phyloP scores from a whole-genome alignment of 2,329 filamentous ascomycete genomes.

The Penicillium palitans region DNA sequence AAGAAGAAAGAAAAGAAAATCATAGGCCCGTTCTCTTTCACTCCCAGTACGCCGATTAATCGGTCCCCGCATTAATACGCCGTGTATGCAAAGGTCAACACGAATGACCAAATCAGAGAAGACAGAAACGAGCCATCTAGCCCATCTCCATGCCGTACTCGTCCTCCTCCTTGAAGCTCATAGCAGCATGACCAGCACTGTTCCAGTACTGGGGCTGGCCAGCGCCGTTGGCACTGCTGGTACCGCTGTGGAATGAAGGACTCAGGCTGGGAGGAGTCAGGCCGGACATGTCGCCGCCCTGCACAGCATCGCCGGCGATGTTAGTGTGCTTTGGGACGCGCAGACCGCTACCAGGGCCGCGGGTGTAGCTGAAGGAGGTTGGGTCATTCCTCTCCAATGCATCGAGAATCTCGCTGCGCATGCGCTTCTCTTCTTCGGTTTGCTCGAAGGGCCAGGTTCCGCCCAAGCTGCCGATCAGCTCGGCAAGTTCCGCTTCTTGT shows the following conservation, averaged over 20 bases:
- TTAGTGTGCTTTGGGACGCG: slow-evolving; percentile 93
- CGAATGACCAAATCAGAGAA: slow-evolving; percentile 14
- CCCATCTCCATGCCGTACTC: slow-evolving; percentile 80
- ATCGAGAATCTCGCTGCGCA: slow-evolving; percentile 90
- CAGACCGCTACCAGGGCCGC: slow-evolving; percentile 78
- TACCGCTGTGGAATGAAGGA: slow-evolving; percentile 70
- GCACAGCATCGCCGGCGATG: slow-evolving; percentile 75
- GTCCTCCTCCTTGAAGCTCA: slow-evolving; percentile 91
- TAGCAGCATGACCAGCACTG: slow-evolving; percentile 53
- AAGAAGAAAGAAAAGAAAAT: neutral
- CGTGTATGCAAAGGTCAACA: slow-evolving; percentile 31
- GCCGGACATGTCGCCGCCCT: slow-evolving; percentile 41
- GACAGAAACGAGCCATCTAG: slow-evolving; percentile 15
- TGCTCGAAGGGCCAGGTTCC: slow-evolving; percentile 76
- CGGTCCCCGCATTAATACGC: slow-evolving; percentile 26
- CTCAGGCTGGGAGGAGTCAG: slow-evolving; percentile 65
- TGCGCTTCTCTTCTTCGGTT: slow-evolving; percentile 89
- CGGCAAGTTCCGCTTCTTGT: slow-evolving; percentile 82
- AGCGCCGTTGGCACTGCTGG: slow-evolving; percentile 59
- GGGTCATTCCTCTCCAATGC: slow-evolving; percentile 78
- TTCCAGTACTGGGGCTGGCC: slow-evolving; percentile 57
- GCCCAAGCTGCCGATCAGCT: slow-evolving; percentile 70
- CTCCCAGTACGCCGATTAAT: slow-evolving; percentile 22
- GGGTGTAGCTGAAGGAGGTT: slow-evolving; percentile 77
- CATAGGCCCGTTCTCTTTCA: slow-evolving; percentile 11